Evolutionary conservation across 495 filamentous ascomycete genomes (phyloP).

Genomic region (Xylaria nigripes): DNA sequence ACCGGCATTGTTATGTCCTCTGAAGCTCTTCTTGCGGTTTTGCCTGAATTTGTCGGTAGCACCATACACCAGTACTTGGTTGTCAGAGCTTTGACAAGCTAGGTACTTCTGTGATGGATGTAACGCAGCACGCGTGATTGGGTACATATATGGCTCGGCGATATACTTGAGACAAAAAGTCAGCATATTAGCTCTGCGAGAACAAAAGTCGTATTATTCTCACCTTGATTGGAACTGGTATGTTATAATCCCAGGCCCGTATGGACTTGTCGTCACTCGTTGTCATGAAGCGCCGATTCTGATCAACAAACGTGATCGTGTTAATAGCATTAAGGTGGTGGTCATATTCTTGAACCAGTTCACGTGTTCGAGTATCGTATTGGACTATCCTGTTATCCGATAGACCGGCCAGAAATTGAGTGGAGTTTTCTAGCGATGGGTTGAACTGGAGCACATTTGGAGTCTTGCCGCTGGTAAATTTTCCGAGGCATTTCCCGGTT

Average conservation of each 20-base stretch:
- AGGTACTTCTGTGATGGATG: conserved; percentile 91
- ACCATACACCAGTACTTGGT: conserved; percentile 94
- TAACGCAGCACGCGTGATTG: conserved; percentile 67
- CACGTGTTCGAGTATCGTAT: conserved; percentile 75
- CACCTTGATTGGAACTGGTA: conserved; percentile 59
- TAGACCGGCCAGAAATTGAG: conserved; percentile 94
- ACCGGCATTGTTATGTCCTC: conserved; percentile 90
- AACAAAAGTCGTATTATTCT: background rate
- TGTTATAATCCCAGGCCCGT: conserved; percentile 95
- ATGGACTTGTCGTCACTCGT: conserved; percentile 95
- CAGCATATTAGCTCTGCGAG: background rate
- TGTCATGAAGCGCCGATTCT: conserved; percentile 92
- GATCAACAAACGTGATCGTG: conserved; percentile 92
- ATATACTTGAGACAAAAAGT: conserved; percentile 50
- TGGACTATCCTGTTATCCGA: conserved; percentile 98
- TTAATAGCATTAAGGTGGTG: conserved; percentile 97
- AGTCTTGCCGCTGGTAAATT: conserved; percentile 86
- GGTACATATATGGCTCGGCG: conserved; percentile 95
- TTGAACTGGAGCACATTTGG: conserved; percentile 94
- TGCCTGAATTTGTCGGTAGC: conserved; percentile 90
- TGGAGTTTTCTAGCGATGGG: conserved; percentile 60
- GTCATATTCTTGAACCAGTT: conserved; percentile 94
- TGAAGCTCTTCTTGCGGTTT: conserved; percentile 93
- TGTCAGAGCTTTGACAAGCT: conserved; percentile 85
- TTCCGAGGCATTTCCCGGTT: conserved; percentile 75